Conservation (phyloP, 2,329 filamentous ascomycete genomes). For the Sclerotinia borealis region DNA sequence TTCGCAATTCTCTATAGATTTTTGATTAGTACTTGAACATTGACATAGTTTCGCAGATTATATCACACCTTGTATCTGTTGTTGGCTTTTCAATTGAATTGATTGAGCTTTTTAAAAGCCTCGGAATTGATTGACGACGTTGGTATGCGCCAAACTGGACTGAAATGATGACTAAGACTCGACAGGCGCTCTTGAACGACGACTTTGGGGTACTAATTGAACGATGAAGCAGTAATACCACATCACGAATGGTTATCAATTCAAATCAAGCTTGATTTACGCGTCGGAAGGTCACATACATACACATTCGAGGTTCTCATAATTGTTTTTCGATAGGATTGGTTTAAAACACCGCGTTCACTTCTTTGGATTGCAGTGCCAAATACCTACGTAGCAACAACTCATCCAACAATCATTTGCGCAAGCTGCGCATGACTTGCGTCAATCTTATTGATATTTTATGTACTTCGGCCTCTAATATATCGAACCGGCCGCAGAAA, state of each 20-base stretch:
- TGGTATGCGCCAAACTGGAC: constrained; percentile 15
- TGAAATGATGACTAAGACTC: constrained; percentile 17
- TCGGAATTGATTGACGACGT: constrained; percentile 20
- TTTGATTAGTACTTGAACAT: constrained; percentile 12
- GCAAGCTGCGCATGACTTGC: constrained; percentile 6
- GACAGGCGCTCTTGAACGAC: constrained; percentile 18
- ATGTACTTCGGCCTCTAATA: background rate
- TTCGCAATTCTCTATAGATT: constrained; percentile 19
- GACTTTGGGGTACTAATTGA: constrained; percentile 15
- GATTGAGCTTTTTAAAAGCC: constrained; percentile 13
- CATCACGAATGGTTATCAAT: constrained; percentile 24
- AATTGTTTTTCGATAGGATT: constrained; percentile 20
- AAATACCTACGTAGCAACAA: constrained; percentile 12
- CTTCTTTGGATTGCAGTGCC: background rate
- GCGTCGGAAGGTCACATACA: constrained; percentile 28
- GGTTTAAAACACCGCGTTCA: constrained; percentile 25
- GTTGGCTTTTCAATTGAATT: constrained; percentile 17
- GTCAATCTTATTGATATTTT: background rate
- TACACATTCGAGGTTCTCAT: constrained; percentile 19
- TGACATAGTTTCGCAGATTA: background rate
- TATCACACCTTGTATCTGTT: constrained; percentile 22
- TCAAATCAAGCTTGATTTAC: constrained; percentile 29
- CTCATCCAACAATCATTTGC: constrained; percentile 11
- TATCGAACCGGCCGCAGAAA: background rate
- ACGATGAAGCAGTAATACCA: constrained; percentile 23